Conservation (phyloP, 495 filamentous ascomycete genomes). For the Penicillium salamii region DNA sequence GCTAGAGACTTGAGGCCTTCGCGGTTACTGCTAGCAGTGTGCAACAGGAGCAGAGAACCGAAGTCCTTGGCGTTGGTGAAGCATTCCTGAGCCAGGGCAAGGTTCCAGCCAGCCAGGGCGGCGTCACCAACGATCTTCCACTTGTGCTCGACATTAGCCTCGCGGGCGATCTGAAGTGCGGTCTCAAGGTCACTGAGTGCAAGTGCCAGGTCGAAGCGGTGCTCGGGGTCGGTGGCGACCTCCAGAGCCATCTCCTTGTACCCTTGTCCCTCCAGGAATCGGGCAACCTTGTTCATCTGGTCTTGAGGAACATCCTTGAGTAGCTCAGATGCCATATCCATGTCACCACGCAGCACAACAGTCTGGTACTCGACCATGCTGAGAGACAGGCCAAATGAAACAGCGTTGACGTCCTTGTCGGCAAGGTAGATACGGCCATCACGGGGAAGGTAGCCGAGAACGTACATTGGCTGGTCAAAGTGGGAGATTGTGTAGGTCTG, state of each 20-base stretch:
- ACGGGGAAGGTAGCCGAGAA: conserved; percentile 90
- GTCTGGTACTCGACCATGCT: conserved; percentile 98
- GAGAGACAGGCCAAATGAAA: conserved; percentile 87
- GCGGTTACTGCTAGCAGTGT: conserved; percentile 74
- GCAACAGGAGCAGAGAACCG: conserved; percentile 81
- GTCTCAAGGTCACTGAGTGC: conserved; percentile 77
- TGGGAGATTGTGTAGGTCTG: conserved; percentile 98
- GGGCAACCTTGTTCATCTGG: conserved; percentile 94
- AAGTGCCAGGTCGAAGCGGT: conserved; percentile 93
- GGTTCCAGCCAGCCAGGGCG: conserved; percentile 81
- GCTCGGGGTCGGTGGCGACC: conserved; percentile 93
- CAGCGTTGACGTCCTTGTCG: conserved; percentile 90
- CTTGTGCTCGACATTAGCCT: conserved; percentile 88
- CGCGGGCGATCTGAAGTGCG: conserved; percentile 77
- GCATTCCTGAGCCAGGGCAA: conserved; percentile 85
- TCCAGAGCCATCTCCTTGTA: conserved; percentile 94
- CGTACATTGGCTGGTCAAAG: conserved; percentile 92
- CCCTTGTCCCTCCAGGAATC: conserved; percentile 96
- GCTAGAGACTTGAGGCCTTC: conserved; percentile 71
- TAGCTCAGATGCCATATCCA: conserved; percentile 85
- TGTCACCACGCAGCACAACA: conserved; percentile 88
- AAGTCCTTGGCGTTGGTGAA: conserved; percentile 86
- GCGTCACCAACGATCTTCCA: conserved; percentile 97
- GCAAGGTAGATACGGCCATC: conserved; percentile 90
- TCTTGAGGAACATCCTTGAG: conserved; percentile 79